Base-by-base conservation (phyloP, 2,329 filamentous ascomycete species). In the Eurotiales sp. region DNA sequence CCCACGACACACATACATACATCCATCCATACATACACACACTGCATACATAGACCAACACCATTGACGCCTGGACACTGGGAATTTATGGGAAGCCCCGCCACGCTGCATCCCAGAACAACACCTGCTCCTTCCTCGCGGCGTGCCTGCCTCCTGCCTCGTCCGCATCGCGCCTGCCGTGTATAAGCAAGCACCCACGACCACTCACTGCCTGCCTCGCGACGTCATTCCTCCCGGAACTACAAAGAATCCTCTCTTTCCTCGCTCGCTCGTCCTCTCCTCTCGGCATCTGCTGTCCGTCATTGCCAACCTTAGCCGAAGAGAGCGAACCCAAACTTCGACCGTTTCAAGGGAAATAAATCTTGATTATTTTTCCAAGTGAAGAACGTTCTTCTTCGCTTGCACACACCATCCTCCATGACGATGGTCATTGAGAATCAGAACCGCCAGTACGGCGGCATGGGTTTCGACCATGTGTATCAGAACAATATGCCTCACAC, bases 351-450 rank as follows among this genome's bases (percentile, higher is more conserved):
- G n/a, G n/a, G n/a, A n/a, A n/a, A n/a, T n/a, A n/a, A n/a, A n/a
- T n/a, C n/a, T n/a, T n/a, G n/a, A n/a, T n/a, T n/a, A n/a, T n/a
- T n/a, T n/a, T n/a, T 8, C 10, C 15, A 37, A 27, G 25, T 27
- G 25, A 27, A 27, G 5, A 27, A 27, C 5, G 25, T 27, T 27
- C 25, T 21, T 19, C 34, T n/a, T n/a, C n/a, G n/a, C n/a, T 17
- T 46, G n/a, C 4, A 30, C 23, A 15, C 30, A 34, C 50, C 59
- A 61, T 61, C 59, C 75, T 83, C 72, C 72, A 96, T 96, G 90
- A 93, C 90, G 76, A 95, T 96, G 90, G 88, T 91, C 72, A 83
- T 96, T 77, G 90, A 96, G 76, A 84, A 84, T 65, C 88, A 90
- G 72, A 90, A 92, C 75, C 88, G 84, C 77, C 83, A 83, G 70